These are phyloP conservation scores for Yamadazyma dushanensis DNA, from an alignment of 1,139 yeast genomes.

Conservation along the genomic window DNA sequence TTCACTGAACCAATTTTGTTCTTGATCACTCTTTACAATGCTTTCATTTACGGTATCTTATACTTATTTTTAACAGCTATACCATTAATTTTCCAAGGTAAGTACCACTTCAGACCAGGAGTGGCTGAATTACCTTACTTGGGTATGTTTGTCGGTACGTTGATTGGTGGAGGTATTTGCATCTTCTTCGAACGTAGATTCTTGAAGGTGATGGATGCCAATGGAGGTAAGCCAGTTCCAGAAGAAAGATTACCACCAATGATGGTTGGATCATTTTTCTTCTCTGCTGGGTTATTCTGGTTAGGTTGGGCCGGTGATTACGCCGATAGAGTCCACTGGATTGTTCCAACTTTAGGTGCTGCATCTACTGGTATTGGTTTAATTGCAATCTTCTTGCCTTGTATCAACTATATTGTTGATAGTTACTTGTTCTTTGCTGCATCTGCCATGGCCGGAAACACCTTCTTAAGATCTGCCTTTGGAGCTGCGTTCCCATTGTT, in stretches of 20 bases:
- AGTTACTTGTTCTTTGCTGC: slow-evolving; percentile 80
- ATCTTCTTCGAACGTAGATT: slow-evolving; percentile 30
- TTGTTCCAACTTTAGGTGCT: slow-evolving; percentile 80
- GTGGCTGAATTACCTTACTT: slow-evolving; percentile 64
- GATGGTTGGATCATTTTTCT: slow-evolving; percentile 66
- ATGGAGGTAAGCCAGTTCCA: slow-evolving; percentile 66
- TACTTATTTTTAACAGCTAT: slow-evolving; percentile 77
- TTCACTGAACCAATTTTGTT: slow-evolving; percentile 72
- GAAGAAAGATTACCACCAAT: slow-evolving; percentile 78
- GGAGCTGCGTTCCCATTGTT: slow-evolving; percentile 54
- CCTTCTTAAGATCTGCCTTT: slow-evolving; percentile 66
- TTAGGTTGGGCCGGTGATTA: slow-evolving; percentile 83
- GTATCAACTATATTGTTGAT: slow-evolving; percentile 79
- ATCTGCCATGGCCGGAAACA: slow-evolving; percentile 86
- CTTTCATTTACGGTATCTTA: slow-evolving; percentile 81
- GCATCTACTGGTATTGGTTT: slow-evolving; percentile 73
- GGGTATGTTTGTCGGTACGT: slow-evolving; percentile 60
- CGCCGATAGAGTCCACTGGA: slow-evolving; percentile 70
- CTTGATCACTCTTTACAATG: slow-evolving; percentile 68
- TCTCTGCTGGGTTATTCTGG: slow-evolving; percentile 82
- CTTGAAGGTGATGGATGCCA: slow-evolving; percentile 26
- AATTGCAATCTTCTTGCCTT: slow-evolving; percentile 72
- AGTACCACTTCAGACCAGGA: slow-evolving; percentile 55
- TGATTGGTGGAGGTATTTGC: slow-evolving; percentile 51
- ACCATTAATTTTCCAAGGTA: slow-evolving; percentile 67